Evolutionary conservation across 805 yeast species (phyloP), one percentile per base, ranked within the genome.

Genomic region (Candida insectorum): DNA sequence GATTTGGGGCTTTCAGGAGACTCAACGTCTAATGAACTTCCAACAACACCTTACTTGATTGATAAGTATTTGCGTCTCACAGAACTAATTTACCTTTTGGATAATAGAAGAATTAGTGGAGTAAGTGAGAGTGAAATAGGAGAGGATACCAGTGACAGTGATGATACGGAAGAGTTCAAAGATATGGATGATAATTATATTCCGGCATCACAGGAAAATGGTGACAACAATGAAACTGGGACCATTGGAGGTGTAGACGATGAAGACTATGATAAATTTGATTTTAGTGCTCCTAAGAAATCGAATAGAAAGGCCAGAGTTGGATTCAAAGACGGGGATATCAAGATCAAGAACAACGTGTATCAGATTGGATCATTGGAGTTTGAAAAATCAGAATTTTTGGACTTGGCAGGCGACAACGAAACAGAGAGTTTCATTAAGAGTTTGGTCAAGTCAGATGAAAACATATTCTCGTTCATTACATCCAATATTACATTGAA

Each of bases 11-110:
- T 77, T 24, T 65, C 80, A n/a, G 64, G 56, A 17, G 69, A 67
- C 23, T 65, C 65, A 5, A 56, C 71, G 1, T 54, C 77, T 24
- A 73, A 60, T 31, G 87, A 81, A 42, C 58, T 80, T 19, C 89
- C 87, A 6, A 73, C 80, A 0, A 78, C 76, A 27, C 88, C 88
- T 0, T 81, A 68, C 47, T 60, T 81, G 28, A 79, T 81, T 39
- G 89, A 83, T 47, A 81, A 77, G 47, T 75, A 73, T 49, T 55
- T 78, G 32, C 61, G 83, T 39, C 64, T 80, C 34, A 75, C 79
- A 3, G 79, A 81, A 51, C 64, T 82, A 29, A 66, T 77, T 6
- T 66, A 68, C 32, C 51, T 79, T 23, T 47, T 81, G 26, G 63
- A 60, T 25, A 40, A 37, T 27, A 35, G 30, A n/a, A 28, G 14